These are phyloP conservation scores for Dichotomopilus funicola DNA, from an alignment of 2,329 filamentous ascomycete species.

Conservation along the genomic window DNA sequence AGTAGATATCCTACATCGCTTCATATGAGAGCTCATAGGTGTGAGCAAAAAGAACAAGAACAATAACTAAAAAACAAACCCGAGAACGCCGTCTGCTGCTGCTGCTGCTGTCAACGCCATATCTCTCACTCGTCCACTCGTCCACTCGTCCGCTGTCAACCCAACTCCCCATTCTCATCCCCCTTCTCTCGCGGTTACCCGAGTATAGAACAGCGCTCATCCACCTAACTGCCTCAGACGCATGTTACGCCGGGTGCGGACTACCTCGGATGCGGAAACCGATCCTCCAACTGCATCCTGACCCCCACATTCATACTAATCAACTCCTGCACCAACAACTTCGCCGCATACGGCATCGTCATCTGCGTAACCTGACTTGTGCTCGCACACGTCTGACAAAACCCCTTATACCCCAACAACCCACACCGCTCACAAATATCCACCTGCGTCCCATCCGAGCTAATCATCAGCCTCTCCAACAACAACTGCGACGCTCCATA, in stretches of 20 bases:
- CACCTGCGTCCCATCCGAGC: conserved; percentile 81
- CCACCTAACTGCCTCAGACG: too few species aligned
- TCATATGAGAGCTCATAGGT: not conserved
- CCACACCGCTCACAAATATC: conserved; percentile 94
- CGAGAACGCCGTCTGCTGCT: too few species aligned
- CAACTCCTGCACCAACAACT: conserved; percentile 90
- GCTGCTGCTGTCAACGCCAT: too few species aligned
- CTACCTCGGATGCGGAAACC: conserved; percentile 66
- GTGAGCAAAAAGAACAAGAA: too few species aligned
- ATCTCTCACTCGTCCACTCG: not conserved
- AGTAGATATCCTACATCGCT: not conserved
- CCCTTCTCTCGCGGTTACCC: not conserved
- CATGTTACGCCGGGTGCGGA: not conserved
- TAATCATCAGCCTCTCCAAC: conserved; percentile 89
- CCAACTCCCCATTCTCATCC: not conserved
- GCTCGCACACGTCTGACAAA: conserved; percentile 87
- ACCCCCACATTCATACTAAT: conserved; percentile 99
- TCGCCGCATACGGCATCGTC: conserved; percentile 96
- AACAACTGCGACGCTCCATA: conserved; percentile 92
- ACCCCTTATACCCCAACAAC: conserved; percentile 90
- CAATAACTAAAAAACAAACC: too few species aligned
- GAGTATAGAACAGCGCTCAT: too few species aligned
- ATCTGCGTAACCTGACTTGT: conserved; percentile 81
- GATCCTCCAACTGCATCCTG: conserved; percentile 80
- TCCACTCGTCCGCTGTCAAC: not conserved